Base-by-base conservation (phyloP, 805 yeast species). In the Candida pseudofarinosa region DNA sequence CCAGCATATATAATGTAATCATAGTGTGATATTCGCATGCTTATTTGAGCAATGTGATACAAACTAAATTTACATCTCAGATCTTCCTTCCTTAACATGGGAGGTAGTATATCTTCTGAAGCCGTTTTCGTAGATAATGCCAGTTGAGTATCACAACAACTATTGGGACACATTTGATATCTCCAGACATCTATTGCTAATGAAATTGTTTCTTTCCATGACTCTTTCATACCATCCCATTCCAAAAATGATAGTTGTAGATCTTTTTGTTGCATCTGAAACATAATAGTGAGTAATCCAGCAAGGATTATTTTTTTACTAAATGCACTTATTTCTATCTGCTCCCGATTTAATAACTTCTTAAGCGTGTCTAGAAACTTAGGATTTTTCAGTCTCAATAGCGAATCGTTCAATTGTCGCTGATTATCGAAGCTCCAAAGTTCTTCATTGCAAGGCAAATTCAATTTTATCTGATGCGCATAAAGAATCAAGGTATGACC, bases 1-100 rank as follows among this genome's bases (percentile, higher is more conserved):
- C 66, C 66, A 33, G 66, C 62, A 41, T 47, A 61, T 10, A 59
- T 53, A 26, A 61, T 59, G 39, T 53, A 57, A 41, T 61, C 66
- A 40, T 61, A 60, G 37, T 61, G 65, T 10, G 59, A 52, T 12
- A 60, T 58, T 35, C 62, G 41, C 59, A 59, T 53, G 37, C 49
- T 56, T 7, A 55, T 55, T 41, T 60, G 64, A 6, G 62, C 51
- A 19, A 60, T 51, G 44, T 59, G 64, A 40, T 60, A 60, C 7
- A 59, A 47, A 23, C 55, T 43, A 39, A 55, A 51, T 40, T 59
- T 59, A 41, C 64, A 59, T 13, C 61, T 34, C 13, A 50, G 49
- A 45, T 61, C 63, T 28, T 49, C 47, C 4, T 33, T 17, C 30
- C 53, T 40, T 5, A 59, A 38, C 55, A 52, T 50, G 2, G 60